These are phyloP conservation scores for Amylostereum areolatum DNA, from an alignment of 1,284 basidiomycete genomes.

Conservation along the genomic window DNA sequence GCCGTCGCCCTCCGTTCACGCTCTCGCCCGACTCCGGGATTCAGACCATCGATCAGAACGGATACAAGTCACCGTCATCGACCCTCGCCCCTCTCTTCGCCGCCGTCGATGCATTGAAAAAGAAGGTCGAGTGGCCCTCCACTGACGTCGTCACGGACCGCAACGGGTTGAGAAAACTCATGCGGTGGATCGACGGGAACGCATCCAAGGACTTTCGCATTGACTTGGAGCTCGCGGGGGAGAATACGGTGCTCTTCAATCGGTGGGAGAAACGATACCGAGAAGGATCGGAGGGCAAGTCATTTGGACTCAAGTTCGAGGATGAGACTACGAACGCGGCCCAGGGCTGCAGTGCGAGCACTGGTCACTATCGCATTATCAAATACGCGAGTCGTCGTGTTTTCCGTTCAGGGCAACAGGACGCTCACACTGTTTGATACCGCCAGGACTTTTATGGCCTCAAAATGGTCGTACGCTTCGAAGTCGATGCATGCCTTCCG, in stretches of 20 bases:
- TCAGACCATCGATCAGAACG: slow-evolving; percentile 45
- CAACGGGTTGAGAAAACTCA: slow-evolving; percentile 49
- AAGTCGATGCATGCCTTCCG: slow-evolving; percentile 24
- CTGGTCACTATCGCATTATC: slow-evolving; percentile 4
- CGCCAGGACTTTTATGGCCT: slow-evolving; percentile 24
- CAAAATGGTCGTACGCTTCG: slow-evolving; percentile 25
- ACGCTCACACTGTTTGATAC: no score
- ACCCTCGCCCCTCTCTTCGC: slow-evolving; percentile 42
- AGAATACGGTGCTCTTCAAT: slow-evolving; percentile 45
- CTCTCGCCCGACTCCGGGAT: slow-evolving; percentile 42
- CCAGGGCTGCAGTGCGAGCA: slow-evolving; percentile 3
- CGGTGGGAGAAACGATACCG: slow-evolving; percentile 37
- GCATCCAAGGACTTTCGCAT: slow-evolving; percentile 4
- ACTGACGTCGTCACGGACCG: slow-evolving; percentile 55
- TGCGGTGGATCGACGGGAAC: slow-evolving; percentile 40
- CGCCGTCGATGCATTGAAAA: slow-evolving; percentile 38
- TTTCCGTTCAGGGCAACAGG: no score
- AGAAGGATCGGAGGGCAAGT: slow-evolving; percentile 26
- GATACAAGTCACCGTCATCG: slow-evolving; percentile 32
- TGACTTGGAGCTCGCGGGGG: slow-evolving; percentile 31
- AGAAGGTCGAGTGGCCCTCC: slow-evolving; percentile 36
- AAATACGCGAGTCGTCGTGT: slow-evolving; percentile 5
- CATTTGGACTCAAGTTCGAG: slow-evolving; percentile 44
- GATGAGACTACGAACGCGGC: slow-evolving; percentile 29
- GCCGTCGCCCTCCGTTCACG: slow-evolving; percentile 35